A percentile compares a stretch with the other conserved stretches of the same genome.
phyloP scores from a whole-genome alignment of 768 basidiomycete genomes.

The Calvatia gigantea region DNA sequence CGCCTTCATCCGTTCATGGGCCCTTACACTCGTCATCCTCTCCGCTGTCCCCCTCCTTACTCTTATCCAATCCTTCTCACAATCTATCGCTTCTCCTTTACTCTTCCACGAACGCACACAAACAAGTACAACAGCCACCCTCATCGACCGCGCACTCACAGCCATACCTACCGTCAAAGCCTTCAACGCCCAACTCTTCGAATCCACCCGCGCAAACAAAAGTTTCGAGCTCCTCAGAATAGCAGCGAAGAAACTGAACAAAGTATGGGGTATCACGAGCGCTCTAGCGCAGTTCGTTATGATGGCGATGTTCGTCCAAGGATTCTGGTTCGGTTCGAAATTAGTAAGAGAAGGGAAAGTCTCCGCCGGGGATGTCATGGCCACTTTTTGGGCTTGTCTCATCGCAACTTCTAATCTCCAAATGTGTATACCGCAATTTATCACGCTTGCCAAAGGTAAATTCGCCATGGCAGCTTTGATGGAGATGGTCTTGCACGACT shows the following conservation, averaged over 20 bases:
- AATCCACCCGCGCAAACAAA: conserved; percentile 40
- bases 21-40: conserved; percentile 89
- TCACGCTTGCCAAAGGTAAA: conserved; percentile 79
- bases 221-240: conserved; percentile 41
- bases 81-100: conserved; percentile 63
- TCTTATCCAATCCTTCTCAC: conserved; percentile 72
- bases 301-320: conserved; percentile 93
- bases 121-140: conserved; percentile 69
- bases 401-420: conserved; percentile 88
- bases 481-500: conserved; percentile 53
- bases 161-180: conserved; percentile 91
- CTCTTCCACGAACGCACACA: conserved; percentile 63
- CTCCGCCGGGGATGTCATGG: conserved; percentile 78
- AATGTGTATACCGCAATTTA: conserved; percentile 79
- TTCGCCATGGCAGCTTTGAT: conserved; percentile 70
- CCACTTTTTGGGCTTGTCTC: conserved; percentile 97
- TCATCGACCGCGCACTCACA: conserved; percentile 71
- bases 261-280: conserved; percentile 73
- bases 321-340: conserved; percentile 93
- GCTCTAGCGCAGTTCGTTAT: conserved; percentile 76
- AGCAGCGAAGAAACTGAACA: conserved; percentile 51
- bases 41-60: conserved; percentile 82
- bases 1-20: conserved; percentile 75
- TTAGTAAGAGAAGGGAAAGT: conserved; percentile 78
- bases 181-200: conserved; percentile 69